phyloP scores from a whole-genome alignment of 345 rosid species.

The Aegle marmelos region DNA sequence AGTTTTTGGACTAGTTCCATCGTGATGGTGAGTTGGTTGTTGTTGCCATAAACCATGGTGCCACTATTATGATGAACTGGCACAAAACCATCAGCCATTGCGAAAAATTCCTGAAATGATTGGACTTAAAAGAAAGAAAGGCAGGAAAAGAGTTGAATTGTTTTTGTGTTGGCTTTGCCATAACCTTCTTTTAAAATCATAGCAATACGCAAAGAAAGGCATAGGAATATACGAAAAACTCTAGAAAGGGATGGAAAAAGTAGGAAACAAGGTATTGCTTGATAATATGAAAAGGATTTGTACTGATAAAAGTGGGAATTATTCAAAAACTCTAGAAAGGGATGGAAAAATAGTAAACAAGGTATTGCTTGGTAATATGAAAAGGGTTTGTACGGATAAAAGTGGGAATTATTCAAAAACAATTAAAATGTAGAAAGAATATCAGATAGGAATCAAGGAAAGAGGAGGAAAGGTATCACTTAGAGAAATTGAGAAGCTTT shows the following conservation, averaged over 20 bases:
- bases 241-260: not conserved
- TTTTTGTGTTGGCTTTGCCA: not conserved
- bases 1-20: constrained; percentile 25
- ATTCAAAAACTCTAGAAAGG: not conserved
- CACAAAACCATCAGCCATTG: constrained; percentile 27
- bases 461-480: not conserved
- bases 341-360: not conserved
- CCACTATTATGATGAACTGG: constrained; percentile 24
- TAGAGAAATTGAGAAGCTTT: not conserved
- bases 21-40: constrained; percentile 25
- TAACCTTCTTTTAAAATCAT: not conserved
- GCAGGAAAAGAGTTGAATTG: not conserved
- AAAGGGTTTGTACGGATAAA: too few relatives aligned
- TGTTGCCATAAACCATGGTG: constrained; percentile 18
- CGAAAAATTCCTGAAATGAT: constrained; percentile 12
- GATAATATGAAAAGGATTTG: not conserved
- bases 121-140: constrained; percentile 5
- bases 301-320: not conserved
- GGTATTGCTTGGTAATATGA: not conserved
- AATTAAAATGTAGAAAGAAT: too few relatives aligned
- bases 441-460: too few relatives aligned
- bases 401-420: too few relatives aligned
- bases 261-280: not conserved
- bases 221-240: not conserved
- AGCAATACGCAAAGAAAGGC: not conserved